Evolutionary conservation across 495 filamentous ascomycete genomes (phyloP).

Genomic region (Parmelia sp.): DNA sequence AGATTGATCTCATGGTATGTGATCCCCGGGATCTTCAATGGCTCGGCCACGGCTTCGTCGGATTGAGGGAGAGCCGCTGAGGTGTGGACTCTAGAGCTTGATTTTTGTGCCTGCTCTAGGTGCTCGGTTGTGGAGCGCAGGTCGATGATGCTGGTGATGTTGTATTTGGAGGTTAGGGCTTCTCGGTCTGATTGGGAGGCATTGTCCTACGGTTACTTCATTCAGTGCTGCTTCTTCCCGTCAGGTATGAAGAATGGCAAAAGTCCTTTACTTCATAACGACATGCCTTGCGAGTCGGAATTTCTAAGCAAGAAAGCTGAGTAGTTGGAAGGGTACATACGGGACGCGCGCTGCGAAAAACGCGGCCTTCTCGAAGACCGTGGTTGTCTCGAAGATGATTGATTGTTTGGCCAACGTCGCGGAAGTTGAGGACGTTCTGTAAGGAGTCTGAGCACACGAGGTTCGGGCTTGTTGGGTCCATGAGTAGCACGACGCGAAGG

Average conservation of each 20-base stretch:
- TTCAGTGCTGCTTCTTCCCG: not conserved
- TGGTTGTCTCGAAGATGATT: constrained; percentile 40
- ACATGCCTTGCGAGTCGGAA: not conserved
- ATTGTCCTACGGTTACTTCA: constrained; percentile 44
- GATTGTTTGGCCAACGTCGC: constrained; percentile 71
- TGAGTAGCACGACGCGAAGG: not conserved
- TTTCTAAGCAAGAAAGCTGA: not conserved
- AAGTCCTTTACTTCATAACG: not conserved
- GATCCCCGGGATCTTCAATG: constrained; percentile 54
- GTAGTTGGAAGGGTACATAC: not conserved
- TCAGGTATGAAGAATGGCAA: not conserved
- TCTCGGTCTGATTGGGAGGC: constrained; percentile 58
- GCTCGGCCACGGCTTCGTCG: constrained; percentile 39
- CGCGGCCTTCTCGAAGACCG: constrained; percentile 57
- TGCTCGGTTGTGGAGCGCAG: constrained; percentile 75
- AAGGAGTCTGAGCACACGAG: constrained; percentile 36
- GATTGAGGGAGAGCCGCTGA: constrained; percentile 35
- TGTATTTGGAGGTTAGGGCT: constrained; percentile 53
- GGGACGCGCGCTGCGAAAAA: constrained; percentile 64
- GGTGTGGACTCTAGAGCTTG: constrained; percentile 36
- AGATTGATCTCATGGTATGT: constrained; percentile 58
- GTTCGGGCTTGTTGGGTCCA: not conserved
- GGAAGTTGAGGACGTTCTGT: constrained; percentile 71
- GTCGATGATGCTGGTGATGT: constrained; percentile 68
- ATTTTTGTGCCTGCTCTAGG: constrained; percentile 59